Base-by-base conservation (phyloP, 768 basidiomycete species). In the Rossbeevera mucosa region DNA sequence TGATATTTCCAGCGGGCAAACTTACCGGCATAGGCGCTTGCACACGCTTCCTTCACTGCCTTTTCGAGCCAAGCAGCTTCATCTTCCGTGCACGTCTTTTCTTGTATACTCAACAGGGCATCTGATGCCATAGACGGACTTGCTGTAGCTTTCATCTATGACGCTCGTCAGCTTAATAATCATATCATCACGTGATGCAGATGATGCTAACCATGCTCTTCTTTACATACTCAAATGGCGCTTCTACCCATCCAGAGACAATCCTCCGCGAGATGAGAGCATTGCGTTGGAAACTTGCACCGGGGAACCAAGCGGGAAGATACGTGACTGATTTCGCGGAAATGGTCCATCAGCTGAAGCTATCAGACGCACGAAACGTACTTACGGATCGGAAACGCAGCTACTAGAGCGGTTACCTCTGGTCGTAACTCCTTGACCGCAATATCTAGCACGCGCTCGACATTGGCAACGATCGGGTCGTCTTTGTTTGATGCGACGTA, bases 251-350 rank as follows among this genome's bases (percentile, higher is more conserved):
- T 26, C 38, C 20, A 3, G 53, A 5, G 21, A 54, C 47, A 2
- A 36, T 38, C 29, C 30, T n/a, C 25, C 55, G 55, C 5, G 50
- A 55, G 16, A 55, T 51, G 18, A 20, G 8, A 18, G 62, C 65
- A n/a, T 14, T 41, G n/a, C 51, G 57, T 24, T 61, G 52, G 54
- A 65, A 64, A 4, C 50, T 21, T 14, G 56, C 54, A n/a, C 63
- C 63, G 28, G 64, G 62, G 5, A 64, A 49, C 64, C 64, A 64
- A 1, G 52, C n/a, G 5, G 62, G 64, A 48, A 66, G 36, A 33
- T 55, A 18, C 38, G 29, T 52, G 13, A 67, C 60, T 64, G 25
- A 20, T 8, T 18, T 40, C 36, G 28, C 22, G 30, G 28, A 28
- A 6, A 20, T 47, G 26, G 18, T 31, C 14, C 16, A 30, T 16